Percentiles rank a stretch among this genome's conserved stretches.
Conservation (phyloP, 1,284 basidiomycete genomes). For the Polyporus tsugae region DNA sequence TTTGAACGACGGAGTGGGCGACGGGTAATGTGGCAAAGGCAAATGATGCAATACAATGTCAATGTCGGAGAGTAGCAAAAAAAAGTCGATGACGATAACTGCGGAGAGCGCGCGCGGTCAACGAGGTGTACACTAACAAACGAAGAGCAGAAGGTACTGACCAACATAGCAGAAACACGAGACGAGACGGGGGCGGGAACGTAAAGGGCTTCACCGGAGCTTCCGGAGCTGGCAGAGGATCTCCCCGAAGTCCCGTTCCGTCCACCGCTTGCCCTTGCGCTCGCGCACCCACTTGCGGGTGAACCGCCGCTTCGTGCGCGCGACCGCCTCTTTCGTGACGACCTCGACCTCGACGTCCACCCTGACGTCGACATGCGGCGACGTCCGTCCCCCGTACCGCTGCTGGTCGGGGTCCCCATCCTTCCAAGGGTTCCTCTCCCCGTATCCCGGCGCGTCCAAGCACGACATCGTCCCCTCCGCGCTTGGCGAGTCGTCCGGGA, state of each 20-base stretch:
- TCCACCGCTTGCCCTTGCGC: conserved; percentile 32
- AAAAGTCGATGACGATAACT: neutral
- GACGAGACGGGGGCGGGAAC: neutral
- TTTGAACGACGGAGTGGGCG: neutral
- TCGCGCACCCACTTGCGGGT: conserved; percentile 36
- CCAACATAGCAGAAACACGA: neutral
- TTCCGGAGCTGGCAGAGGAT: conserved; percentile 30
- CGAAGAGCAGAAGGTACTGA: neutral
- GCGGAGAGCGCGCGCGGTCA: neutral
- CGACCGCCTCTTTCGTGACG: conserved; percentile 24
- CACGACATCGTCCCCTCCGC: neutral
- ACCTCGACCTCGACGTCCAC: conserved; percentile 26
- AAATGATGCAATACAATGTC: neutral
- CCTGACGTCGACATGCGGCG: neutral
- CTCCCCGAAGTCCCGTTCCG: conserved; percentile 30
- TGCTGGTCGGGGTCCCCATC: neutral
- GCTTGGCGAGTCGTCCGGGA: conserved; percentile 2
- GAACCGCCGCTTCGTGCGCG: conserved; percentile 30
- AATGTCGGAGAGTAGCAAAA: neutral
- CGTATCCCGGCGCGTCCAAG: neutral
- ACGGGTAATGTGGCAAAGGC: neutral
- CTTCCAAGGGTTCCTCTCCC: neutral
- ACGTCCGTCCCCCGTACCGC: neutral
- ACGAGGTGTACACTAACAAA: neutral
- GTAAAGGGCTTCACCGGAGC: conserved; percentile 23